Evolutionary conservation across 768 basidiomycete species (phyloP).

Genomic region (Leucocoprinus sp.): DNA sequence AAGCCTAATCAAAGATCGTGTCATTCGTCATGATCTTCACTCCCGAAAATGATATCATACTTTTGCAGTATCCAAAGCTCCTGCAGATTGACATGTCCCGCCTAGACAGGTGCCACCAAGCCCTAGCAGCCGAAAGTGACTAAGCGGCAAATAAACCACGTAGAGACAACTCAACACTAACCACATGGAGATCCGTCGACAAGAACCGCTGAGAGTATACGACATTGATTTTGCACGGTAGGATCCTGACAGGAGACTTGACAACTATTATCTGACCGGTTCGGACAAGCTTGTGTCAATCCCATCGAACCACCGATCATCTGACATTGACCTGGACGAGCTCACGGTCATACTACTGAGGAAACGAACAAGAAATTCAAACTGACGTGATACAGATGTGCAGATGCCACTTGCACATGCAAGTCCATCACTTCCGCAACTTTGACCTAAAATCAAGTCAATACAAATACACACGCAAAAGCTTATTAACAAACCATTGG

Average conservation of each 20-base stretch:
- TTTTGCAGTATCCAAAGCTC: constrained; percentile 52
- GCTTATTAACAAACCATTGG: constrained; percentile 45
- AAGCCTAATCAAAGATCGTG: constrained; percentile 38
- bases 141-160: constrained; percentile 1
- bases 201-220: constrained; percentile 61
- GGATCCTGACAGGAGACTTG: constrained; percentile 80
- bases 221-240: constrained; percentile 45
- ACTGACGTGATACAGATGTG: constrained; percentile 62
- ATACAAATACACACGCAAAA: not conserved
- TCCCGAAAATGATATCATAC: constrained; percentile 23
- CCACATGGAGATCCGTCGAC: constrained; percentile 83
- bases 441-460: constrained; percentile 34
- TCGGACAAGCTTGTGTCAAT: constrained; percentile 58
- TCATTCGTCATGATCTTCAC: constrained; percentile 7
- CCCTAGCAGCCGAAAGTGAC: constrained; percentile 27
- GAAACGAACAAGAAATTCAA: constrained; percentile 8
- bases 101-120: constrained; percentile 62
- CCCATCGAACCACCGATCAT: constrained; percentile 65
- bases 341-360: constrained; percentile 10
- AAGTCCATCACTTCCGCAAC: constrained; percentile 56
- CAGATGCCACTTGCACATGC: constrained; percentile 74
- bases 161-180: constrained; percentile 28
- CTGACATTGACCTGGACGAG: constrained; percentile 60
- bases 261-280: constrained; percentile 55
- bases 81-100: constrained; percentile 55